A percentile compares a stretch with the other conserved stretches of the same genome.
Conservation (phyloP, 2,329 filamentous ascomycete species). For the Tolypocladium ovalisporum region DNA sequence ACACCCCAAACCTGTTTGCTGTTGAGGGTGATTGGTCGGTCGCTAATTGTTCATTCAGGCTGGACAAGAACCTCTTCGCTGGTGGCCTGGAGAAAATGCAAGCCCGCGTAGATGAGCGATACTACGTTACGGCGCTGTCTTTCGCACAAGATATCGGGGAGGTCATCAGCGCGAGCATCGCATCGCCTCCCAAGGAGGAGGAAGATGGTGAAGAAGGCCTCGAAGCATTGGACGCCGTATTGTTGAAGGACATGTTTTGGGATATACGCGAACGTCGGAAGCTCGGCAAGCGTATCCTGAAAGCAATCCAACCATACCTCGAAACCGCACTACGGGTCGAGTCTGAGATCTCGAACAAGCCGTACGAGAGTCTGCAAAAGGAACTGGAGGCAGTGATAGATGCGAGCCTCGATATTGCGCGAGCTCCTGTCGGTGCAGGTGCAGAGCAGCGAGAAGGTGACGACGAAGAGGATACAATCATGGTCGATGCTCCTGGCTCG, state of each 20-base stretch:
- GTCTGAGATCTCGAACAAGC: slow-evolving; percentile 63
- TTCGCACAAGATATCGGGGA: slow-evolving; percentile 48
- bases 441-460: slow-evolving; percentile 25
- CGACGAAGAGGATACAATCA: slow-evolving; percentile 34
- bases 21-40: background rate
- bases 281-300: slow-evolving; percentile 82
- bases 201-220: slow-evolving; percentile 15
- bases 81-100: slow-evolving; percentile 39
- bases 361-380: slow-evolving; percentile 57
- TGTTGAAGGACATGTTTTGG: slow-evolving; percentile 38
- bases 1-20: slow-evolving; percentile 4
- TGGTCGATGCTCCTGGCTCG: slow-evolving; percentile 36
- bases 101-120: slow-evolving; percentile 39
- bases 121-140: slow-evolving; percentile 45
- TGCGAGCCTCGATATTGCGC: slow-evolving; percentile 48
- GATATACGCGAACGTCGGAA: slow-evolving; percentile 75
- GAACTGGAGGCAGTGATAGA: slow-evolving; percentile 68
- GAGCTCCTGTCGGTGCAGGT: slow-evolving; percentile 22
- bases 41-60: slow-evolving; percentile 34
- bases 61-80: slow-evolving; percentile 54
- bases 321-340: slow-evolving; percentile 71
- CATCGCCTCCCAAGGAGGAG: slow-evolving; percentile 22
- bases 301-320: slow-evolving; percentile 65
- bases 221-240: slow-evolving; percentile 34
- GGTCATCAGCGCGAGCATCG: slow-evolving; percentile 42